Percentiles rank a stretch among this genome's conserved stretches.
Conservation (phyloP, 2,329 filamentous ascomycete species). For the Beauveria australis region DNA sequence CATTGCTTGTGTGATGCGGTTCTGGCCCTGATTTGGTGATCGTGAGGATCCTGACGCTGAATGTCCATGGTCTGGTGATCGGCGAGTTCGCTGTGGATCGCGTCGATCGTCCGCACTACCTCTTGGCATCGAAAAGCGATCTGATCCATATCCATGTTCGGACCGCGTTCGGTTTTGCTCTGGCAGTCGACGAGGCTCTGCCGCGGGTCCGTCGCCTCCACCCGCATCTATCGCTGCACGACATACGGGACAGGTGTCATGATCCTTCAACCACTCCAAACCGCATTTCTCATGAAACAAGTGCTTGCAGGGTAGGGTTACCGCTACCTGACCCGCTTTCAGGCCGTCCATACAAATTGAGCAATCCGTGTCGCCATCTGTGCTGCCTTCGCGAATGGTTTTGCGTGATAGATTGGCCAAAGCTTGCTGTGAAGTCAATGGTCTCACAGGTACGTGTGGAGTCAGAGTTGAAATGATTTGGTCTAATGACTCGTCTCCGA, state of each 20-base stretch:
- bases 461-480: conserved; percentile 79
- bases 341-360: conserved; percentile 92
- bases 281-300: conserved; percentile 89
- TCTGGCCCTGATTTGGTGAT: conserved; percentile 21
- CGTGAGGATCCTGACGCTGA: neutral
- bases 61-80: neutral
- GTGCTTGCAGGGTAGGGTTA: conserved; percentile 77
- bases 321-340: conserved; percentile 62
- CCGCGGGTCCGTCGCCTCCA: neutral
- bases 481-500: conserved; percentile 84
- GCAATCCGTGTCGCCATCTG: conserved; percentile 68
- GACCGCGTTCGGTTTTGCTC: neutral
- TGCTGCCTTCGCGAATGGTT: conserved; percentile 53
- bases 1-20: conserved; percentile 22
- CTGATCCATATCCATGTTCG: neutral
- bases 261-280: conserved; percentile 74
- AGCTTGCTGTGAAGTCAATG: conserved; percentile 67
- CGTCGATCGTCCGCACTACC: neutral
- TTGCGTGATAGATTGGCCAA: conserved; percentile 68
- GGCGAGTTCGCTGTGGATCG: neutral
- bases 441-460: conserved; percentile 65
- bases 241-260: conserved; percentile 87
- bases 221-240: conserved; percentile 46
- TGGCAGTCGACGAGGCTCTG: neutral
- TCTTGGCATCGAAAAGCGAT: neutral